A percentile compares a stretch with the other conserved stretches of the same genome.
phyloP scores from a whole-genome alignment of 2,329 filamentous ascomycete genomes.

The Ophiostoma montium region DNA sequence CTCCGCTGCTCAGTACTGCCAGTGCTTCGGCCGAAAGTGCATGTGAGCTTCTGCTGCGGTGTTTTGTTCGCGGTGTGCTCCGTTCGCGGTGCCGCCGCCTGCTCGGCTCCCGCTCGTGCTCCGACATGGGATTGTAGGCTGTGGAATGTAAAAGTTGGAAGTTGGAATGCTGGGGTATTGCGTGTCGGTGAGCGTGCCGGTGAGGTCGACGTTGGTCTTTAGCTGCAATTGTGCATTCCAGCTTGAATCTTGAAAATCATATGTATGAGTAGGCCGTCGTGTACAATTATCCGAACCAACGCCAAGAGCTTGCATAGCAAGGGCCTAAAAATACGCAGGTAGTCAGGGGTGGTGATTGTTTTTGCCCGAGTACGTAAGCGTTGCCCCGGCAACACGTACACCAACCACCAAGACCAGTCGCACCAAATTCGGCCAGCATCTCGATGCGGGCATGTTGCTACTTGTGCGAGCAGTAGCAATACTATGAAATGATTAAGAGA shows the following conservation, averaged over 20 bases:
- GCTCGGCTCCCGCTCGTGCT: background rate
- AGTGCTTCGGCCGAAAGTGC: constrained; percentile 17
- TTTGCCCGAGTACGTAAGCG: background rate
- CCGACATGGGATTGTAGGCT: background rate
- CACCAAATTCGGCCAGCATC: background rate
- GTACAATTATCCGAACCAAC: too few species aligned
- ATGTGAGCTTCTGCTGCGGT: constrained; percentile 10
- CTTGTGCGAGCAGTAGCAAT: too few species aligned
- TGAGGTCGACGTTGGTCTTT: background rate
- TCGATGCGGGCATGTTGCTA: too few species aligned
- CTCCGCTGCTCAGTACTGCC: constrained; percentile 15
- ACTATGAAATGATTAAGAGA: background rate
- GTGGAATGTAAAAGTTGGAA: background rate
- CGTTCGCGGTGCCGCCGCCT: constrained; percentile 7
- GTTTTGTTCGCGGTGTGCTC: constrained; percentile 11
- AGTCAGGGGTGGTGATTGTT: constrained; percentile 1
- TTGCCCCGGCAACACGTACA: background rate
- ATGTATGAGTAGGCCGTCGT: too few species aligned
- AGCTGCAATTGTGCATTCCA: too few species aligned
- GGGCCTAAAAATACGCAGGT: too few species aligned
- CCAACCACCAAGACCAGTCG: background rate
- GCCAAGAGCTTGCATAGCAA: too few species aligned
- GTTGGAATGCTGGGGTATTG: background rate
- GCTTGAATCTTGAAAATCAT: too few species aligned
- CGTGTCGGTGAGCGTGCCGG: background rate